Evolutionary conservation across 1,139 yeast species (phyloP).

Genomic region (Schizosaccharomyces versatilis): DNA sequence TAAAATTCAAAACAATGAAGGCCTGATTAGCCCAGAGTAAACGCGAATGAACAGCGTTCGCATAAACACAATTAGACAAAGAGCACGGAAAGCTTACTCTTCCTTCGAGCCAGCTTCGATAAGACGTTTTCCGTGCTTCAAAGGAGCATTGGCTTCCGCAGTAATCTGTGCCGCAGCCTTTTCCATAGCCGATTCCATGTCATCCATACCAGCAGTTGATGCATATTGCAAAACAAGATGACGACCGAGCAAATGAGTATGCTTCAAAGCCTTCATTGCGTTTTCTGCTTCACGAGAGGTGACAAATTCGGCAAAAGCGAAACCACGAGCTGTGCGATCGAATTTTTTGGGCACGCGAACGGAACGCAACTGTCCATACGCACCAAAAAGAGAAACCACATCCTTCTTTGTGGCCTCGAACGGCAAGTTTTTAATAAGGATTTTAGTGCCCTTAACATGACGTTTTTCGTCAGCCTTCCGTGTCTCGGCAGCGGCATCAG

Average conservation of each 20-base stretch:
- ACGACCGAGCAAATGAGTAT: conserved; percentile 92
- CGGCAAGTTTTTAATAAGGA: conserved; percentile 87
- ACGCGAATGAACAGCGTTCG: no score
- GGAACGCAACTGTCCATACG: conserved; percentile 76
- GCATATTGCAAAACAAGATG: conserved; percentile 90
- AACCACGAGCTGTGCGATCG: conserved; percentile 87
- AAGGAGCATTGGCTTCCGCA: neutral
- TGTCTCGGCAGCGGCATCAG: conserved; percentile 15
- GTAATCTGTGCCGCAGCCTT: conserved; percentile 15
- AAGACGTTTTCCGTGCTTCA: neutral
- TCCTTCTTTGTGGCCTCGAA: conserved; percentile 90
- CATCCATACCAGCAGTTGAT: conserved; percentile 55
- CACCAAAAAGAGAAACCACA: conserved; percentile 57
- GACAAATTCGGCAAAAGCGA: conserved; percentile 85
- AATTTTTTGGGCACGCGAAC: conserved; percentile 92
- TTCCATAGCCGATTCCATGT: conserved; percentile 71
- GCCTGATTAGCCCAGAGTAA: no score
- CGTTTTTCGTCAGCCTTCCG: conserved; percentile 15
- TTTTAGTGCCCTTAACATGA: conserved; percentile 30
- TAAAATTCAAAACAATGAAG: no score
- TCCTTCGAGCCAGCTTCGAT: neutral
- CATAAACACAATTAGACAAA: no score
- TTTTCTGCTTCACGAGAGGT: conserved; percentile 78
- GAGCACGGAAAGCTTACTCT: no score
- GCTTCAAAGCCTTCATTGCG: conserved; percentile 87